phyloP scores from a whole-genome alignment of 139 green algal species.

The Tetraselmis chui region DNA sequence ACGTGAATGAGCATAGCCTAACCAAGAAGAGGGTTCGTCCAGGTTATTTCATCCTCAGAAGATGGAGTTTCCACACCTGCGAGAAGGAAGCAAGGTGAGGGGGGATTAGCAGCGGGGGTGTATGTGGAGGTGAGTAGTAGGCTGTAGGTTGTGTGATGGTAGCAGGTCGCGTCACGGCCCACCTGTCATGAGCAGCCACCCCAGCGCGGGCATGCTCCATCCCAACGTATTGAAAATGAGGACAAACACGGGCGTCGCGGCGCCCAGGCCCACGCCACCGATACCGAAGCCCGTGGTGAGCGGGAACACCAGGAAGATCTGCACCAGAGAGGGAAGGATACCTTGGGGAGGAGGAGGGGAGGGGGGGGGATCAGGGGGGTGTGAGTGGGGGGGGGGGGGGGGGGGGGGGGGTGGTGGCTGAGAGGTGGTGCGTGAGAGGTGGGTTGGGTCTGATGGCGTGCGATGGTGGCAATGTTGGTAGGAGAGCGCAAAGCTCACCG shows the following conservation, averaged over 20 bases:
- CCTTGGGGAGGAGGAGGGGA: neutral
- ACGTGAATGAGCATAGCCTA: too few species aligned
- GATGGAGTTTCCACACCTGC: neutral
- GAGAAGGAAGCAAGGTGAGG: neutral
- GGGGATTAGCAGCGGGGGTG: too few species aligned
- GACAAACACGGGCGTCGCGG: slow-evolving; percentile 1
- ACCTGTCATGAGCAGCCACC: slow-evolving; percentile 3
- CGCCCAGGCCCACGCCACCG: slow-evolving; percentile 2
- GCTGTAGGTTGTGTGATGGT: neutral
- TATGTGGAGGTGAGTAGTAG: neutral
- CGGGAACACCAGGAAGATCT: slow-evolving; percentile 12
- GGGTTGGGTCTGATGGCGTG: too few species aligned
- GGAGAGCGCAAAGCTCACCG: too few species aligned
- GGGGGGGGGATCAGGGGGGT: neutral
- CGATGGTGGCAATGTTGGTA: too few species aligned
- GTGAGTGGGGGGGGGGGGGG: neutral
- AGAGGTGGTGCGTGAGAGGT: too few species aligned
- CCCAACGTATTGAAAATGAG: slow-evolving; percentile 8
- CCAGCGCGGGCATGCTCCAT: slow-evolving; percentile 2
- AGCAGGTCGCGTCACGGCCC: too few species aligned
- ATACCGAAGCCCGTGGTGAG: neutral
- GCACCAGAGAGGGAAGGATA: neutral
- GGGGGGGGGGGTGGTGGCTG: too few species aligned
- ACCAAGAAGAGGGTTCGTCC: neutral
- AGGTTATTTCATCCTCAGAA: neutral